Conservation (phyloP, 2,329 filamentous ascomycete genomes). For the Claviceps pusilla region DNA sequence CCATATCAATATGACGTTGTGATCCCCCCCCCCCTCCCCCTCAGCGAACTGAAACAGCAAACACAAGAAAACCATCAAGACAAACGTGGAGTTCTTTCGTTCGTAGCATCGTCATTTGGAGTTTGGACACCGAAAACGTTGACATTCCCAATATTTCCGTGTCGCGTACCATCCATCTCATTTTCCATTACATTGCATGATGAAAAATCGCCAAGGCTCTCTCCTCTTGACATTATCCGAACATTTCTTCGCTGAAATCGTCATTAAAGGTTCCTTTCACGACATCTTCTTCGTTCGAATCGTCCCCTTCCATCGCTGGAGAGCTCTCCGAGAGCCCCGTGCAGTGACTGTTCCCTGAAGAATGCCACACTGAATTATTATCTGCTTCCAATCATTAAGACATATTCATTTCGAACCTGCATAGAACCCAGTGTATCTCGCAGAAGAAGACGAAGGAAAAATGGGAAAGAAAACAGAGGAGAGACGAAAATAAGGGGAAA, state of each 20-base stretch:
- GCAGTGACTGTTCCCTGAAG: neutral
- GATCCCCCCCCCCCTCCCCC: neutral
- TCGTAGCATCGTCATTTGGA: no score
- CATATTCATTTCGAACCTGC: no score
- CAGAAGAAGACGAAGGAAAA: no score
- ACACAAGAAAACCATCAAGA: no score
- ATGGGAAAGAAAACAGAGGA: no score
- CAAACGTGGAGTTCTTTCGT: no score
- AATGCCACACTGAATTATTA: neutral
- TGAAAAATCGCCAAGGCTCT: no score
- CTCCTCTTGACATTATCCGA: neutral
- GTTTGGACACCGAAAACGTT: no score
- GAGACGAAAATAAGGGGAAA: neutral
- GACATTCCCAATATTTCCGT: no score
- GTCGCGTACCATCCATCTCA: neutral
- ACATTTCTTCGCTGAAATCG: neutral
- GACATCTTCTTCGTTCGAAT: constrained; percentile 1
- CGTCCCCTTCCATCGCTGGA: neutral
- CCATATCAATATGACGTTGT: neutral
- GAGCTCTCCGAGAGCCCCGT: constrained; percentile 1
- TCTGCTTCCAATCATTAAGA: neutral
- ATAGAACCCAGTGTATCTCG: no score
- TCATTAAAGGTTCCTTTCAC: neutral
- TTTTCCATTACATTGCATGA: neutral
- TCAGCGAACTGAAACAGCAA: no score